These are phyloP conservation scores for Tubosaeta sp. DNA, from an alignment of 768 basidiomycete genomes.

Conservation along the genomic window DNA sequence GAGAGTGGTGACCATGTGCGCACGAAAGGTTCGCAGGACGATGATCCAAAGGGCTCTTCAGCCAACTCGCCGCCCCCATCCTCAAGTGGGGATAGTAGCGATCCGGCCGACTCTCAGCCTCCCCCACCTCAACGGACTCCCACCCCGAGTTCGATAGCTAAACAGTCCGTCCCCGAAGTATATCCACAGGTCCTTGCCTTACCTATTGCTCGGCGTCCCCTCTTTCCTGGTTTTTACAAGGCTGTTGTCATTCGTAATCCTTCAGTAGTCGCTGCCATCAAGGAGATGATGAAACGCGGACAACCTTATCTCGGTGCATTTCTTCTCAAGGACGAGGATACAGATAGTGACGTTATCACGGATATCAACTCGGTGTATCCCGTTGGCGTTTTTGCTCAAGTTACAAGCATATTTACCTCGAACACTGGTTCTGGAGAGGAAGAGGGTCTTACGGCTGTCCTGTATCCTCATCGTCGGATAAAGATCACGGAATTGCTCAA, in stretches of 20 bases:
- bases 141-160: conserved; percentile 60
- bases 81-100: conserved; percentile 37
- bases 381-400: conserved; percentile 96
- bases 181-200: conserved; percentile 95
- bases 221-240: conserved; percentile 98
- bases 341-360: conserved; percentile 90
- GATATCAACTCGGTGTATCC: conserved; percentile 83
- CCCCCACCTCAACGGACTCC: conserved; percentile 36
- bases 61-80: conserved; percentile 33
- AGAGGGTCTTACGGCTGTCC: conserved; percentile 89
- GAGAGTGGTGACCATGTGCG: conserved; percentile 15
- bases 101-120: conserved; percentile 37
- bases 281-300: conserved; percentile 94
- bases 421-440: conserved; percentile 51
- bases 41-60: conserved; percentile 31
- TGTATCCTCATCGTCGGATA: conserved; percentile 91
- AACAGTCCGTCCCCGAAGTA: conserved; percentile 81
- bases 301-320: conserved; percentile 98
- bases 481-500: conserved; percentile 84
- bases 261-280: conserved; percentile 86
- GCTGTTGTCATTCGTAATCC: conserved; percentile 93
- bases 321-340: conserved; percentile 88
- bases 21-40: conserved; percentile 28
- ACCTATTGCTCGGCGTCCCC: conserved; percentile 90
- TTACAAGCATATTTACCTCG: conserved; percentile 86